Base-by-base conservation (phyloP, 768 basidiomycete genomes). In the Tremella yokohamensis region DNA sequence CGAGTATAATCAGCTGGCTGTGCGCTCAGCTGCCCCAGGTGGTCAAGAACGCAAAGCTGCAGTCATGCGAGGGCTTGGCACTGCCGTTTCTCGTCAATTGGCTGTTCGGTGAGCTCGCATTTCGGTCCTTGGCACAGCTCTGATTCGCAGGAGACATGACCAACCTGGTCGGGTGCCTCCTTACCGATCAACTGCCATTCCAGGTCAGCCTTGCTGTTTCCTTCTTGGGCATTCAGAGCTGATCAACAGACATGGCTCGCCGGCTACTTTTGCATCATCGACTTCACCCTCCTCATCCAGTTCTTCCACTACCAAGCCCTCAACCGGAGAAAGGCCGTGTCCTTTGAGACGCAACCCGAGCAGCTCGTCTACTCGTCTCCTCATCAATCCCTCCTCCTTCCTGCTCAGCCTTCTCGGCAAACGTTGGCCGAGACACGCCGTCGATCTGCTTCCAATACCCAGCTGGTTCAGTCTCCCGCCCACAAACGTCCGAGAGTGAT, bases 111-210 rank as follows among this genome's bases (percentile, higher is more conserved):
- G 69, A 68, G 83, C 77, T 12, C 25, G 26, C 47, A 12, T 52
- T 6, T 9, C 25, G 49, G 16, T 22, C 8, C 8, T 9, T 22
- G 19, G 26, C 19, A n/a, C 19, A n/a, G 25, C 26, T 4, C 49
- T 50, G 3, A 60, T 25, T n/a, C 24, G 73, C 45, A 88, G 94
- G 94, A 49, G 96, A 99, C 78, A 79, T 88, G 20, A 91, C 92
- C 18, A 98, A 98, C 76, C 82, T 98, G 26, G 76, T 98, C 58
- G 93, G 79, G 8, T 74, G 74, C 74, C 78, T 97, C 58, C 80
- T 99, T 54, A 98, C 96, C 2, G 83, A 87, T 67, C 96, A 98
- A 72, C 82, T 96, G 15, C 90, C 91, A 19, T 98, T 99, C 76
- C 94, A 98, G 79, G 91, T 90, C 75, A 66, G 83, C 70, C 7